Percentiles rank a stretch among this genome's conserved stretches.
These are phyloP conservation scores for Kalanchoe fedtschenkoi DNA, from an alignment of 164 flowering plant species.

Conservation along the genomic window DNA sequence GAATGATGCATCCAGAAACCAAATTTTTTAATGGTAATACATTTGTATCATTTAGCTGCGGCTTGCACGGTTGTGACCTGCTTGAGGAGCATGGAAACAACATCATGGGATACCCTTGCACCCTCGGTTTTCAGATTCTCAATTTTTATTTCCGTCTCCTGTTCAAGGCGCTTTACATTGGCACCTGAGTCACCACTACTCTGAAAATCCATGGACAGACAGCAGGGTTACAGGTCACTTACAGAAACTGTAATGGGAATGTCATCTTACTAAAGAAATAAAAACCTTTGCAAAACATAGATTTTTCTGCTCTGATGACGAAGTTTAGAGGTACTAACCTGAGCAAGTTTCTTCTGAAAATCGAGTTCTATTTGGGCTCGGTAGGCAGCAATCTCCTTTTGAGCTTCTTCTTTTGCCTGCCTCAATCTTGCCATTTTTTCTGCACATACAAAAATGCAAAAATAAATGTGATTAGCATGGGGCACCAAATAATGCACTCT, in stretches of 20 bases:
- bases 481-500: too few species aligned
- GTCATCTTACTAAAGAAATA: background rate
- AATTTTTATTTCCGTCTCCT: slow-evolving; percentile 67
- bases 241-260: background rate
- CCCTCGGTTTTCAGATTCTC: slow-evolving; percentile 50
- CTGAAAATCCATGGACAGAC: slow-evolving; percentile 27
- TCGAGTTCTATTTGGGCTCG: slow-evolving; percentile 47
- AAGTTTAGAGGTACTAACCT: slow-evolving; percentile 23
- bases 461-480: too few species aligned
- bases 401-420: slow-evolving; percentile 59
- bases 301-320: background rate
- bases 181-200: slow-evolving; percentile 93
- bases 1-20: too few species aligned
- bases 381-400: slow-evolving; percentile 43
- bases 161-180: slow-evolving; percentile 81
- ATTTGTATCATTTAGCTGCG: too few species aligned
- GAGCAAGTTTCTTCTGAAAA: slow-evolving; percentile 40
- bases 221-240: background rate
- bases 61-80: slow-evolving; percentile 71
- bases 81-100: slow-evolving; percentile 74
- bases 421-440: slow-evolving; percentile 47
- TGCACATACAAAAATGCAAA: slow-evolving; percentile 11
- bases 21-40: too few species aligned
- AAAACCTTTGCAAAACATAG: background rate
- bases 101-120: slow-evolving; percentile 55